Evolutionary conservation across 2,329 filamentous ascomycete species (phyloP), one percentile per base, ranked within the genome.

Genomic region (Sclerotinia nivalis): DNA sequence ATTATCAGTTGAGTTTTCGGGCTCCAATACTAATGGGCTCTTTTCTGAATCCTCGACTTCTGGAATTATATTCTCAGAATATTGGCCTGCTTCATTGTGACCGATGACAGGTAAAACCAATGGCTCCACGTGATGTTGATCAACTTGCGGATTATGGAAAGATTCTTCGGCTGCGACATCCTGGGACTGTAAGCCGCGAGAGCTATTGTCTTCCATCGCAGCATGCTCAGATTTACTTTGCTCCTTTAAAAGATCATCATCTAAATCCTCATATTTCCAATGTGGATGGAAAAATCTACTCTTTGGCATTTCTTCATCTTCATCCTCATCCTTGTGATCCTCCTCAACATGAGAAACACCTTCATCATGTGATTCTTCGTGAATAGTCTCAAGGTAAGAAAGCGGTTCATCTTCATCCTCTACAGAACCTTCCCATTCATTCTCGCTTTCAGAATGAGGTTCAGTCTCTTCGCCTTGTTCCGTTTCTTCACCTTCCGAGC

Each of bases 381-480:
- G 58, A 18, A 69, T 69, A 13, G 66, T 69, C 28, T 69, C 66
- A 43, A 69, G 66, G 31, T 47, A 69, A 34, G 66, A 6, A 43
- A 64, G n/a, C 2, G 47, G 34, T 10, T 25, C 47, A 15, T 52
- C 61, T 20, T 52, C 61, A 20, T 54, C 61, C 10, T 40, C 61
- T 8, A 40, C 34, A 18, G 47, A 65, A 22, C 18, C 22, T 8
- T 65, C 47, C 61, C 61, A 65, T 15, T 54, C 61, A 15, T 65
- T 5, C 18, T 64, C 61, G 20, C 61, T 64, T 52, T 28, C 61
- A 40, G 15, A 65, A 28, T 28, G 34, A 20, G 15, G 6, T 40
- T 52, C 61, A 9, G 45, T 50, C 50, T 62, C 45, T 22, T 62
- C 60, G 13, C 60, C 60, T 34, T 34, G 3, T n/a, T 49, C 43